These are phyloP conservation scores for Lithospermum erythrorhizon DNA, from an alignment of 257 asterid species.

Conservation along the genomic window DNA sequence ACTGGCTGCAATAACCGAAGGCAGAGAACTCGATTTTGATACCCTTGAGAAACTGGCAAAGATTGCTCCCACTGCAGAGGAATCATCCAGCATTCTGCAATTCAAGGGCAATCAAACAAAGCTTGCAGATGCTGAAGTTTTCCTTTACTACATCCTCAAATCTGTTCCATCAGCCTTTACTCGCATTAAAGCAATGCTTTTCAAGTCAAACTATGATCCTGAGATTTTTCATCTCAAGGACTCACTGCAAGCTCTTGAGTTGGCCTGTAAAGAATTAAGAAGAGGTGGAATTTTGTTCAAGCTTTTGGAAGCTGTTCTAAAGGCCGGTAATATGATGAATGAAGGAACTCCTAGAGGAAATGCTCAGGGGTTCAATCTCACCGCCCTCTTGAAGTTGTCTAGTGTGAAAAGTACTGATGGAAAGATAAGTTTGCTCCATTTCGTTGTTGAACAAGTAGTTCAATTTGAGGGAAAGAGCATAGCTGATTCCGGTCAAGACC, in stretches of 20 bases:
- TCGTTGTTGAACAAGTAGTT: slow-evolving; percentile 71
- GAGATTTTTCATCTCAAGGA: slow-evolving; percentile 65
- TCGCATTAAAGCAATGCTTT: slow-evolving; percentile 63
- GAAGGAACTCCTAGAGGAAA: slow-evolving; percentile 78
- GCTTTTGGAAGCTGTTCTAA: slow-evolving; percentile 77
- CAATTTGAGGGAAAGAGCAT: slow-evolving; percentile 57
- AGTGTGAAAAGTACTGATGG: slow-evolving; percentile 69
- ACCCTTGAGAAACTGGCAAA: slow-evolving; percentile 65
- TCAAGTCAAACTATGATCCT: slow-evolving; percentile 48
- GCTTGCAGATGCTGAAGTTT: slow-evolving; percentile 79
- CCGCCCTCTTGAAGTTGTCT: slow-evolving; percentile 46
- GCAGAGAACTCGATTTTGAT: slow-evolving; percentile 51
- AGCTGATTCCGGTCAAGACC: slow-evolving; percentile 6
- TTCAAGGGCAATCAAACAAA: slow-evolving; percentile 47
- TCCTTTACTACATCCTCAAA: slow-evolving; percentile 57
- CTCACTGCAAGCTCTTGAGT: slow-evolving; percentile 47
- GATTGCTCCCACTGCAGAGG: slow-evolving; percentile 64
- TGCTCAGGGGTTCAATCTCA: slow-evolving; percentile 70
- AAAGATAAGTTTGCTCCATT: slow-evolving; percentile 65
- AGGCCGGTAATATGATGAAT: slow-evolving; percentile 77
- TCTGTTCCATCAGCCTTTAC: slow-evolving; percentile 61
- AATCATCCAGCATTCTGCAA: slow-evolving; percentile 44
- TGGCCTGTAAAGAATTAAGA: slow-evolving; percentile 59
- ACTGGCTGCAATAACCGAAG: slow-evolving; percentile 49
- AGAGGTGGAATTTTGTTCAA: slow-evolving; percentile 50